Base-by-base conservation (phyloP, 2,329 filamentous ascomycete species). In the Helotiales sp. region DNA sequence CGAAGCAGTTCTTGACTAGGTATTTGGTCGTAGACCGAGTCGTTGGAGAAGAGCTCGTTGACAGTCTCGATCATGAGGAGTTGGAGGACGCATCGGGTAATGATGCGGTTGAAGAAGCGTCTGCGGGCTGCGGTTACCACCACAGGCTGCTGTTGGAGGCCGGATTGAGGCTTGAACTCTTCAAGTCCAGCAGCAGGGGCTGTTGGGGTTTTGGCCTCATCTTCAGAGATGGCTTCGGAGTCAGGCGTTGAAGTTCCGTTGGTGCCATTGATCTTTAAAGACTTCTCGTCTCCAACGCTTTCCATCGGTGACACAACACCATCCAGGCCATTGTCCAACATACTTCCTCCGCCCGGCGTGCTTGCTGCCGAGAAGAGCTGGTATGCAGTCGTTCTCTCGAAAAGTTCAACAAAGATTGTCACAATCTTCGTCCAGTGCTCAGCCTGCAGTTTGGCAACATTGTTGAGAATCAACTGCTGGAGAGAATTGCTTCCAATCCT, bases 31-130 rank as follows among this genome's bases (percentile, higher is more conserved):
- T 99, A 99, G 15, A 99, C 96, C 1, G 90, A 85, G 71, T 98
- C 93, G 73, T 98, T 99, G 66, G 92, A 96, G 78, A 99, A 99
- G 49, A 99, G 85, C 74, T 99, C 96, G 69, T 96, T 96, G 40
- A 99, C 96, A 0, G 96, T 99, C 74, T 99, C 96, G 67, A 99
- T 99, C 92, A 99, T 99, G 63, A 99, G 85, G 2, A 99, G 84
- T 74, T 99, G 96, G 8, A 99, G 80, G 3, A 99, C 96, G 72
- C 95, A 99, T 65, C 96, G 93, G 13, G 93, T 97, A 74, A 99
- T 99, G 73, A 99, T 99, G 66, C 93, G 90, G 76, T 99, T 99
- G 81, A 99, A 99, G 79, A 97, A 97, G 52, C 93, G 89, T 33
- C 95, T 86, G 25, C 95, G 89, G 0, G 95, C 92, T 2, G 92